Conservation (phyloP, 805 yeast genomes). For the Lipomyces yamanashiensis region DNA sequence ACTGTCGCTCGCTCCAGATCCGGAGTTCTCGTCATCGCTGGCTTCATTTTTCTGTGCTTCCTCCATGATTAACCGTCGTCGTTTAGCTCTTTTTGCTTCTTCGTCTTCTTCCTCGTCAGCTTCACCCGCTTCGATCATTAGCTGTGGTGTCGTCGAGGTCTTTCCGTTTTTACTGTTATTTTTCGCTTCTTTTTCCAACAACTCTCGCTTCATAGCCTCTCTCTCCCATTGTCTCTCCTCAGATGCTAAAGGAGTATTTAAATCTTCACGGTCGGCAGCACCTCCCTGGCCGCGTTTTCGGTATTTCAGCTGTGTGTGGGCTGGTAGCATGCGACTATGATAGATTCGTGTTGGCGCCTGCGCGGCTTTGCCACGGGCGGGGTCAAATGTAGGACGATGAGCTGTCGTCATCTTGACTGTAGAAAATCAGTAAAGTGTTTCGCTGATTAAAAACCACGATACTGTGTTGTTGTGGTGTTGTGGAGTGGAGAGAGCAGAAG, state of each 20-base stretch:
- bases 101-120: slow-evolving; percentile 16
- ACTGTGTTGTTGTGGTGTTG: no score
- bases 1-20: slow-evolving; percentile 13
- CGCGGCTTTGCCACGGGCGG: slow-evolving; percentile 60
- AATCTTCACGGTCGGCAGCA: slow-evolving; percentile 38
- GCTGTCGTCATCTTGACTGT: slow-evolving; percentile 63
- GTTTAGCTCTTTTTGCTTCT: slow-evolving; percentile 20
- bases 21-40: slow-evolving; percentile 11
- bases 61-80: slow-evolving; percentile 32
- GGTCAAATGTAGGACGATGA: slow-evolving; percentile 70
- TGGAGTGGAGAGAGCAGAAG: no score
- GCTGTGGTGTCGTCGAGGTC: slow-evolving; percentile 1
- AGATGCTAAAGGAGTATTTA: slow-evolving; percentile 16
- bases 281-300: slow-evolving; percentile 48
- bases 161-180: slow-evolving; percentile 32
- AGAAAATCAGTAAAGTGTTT: no score
- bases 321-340: slow-evolving; percentile 60
- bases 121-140: slow-evolving; percentile 18
- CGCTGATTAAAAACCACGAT: no score
- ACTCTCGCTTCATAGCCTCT: slow-evolving; percentile 39
- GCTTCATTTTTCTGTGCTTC: slow-evolving; percentile 33
- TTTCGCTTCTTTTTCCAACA: slow-evolving; percentile 39
- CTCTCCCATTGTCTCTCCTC: slow-evolving; percentile 30
- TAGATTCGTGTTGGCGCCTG: slow-evolving; percentile 52
- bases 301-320: slow-evolving; percentile 58